Percentiles rank a stretch among this genome's conserved stretches.
Conservation (phyloP, 768 basidiomycete genomes). For the Lentinula sp. region DNA sequence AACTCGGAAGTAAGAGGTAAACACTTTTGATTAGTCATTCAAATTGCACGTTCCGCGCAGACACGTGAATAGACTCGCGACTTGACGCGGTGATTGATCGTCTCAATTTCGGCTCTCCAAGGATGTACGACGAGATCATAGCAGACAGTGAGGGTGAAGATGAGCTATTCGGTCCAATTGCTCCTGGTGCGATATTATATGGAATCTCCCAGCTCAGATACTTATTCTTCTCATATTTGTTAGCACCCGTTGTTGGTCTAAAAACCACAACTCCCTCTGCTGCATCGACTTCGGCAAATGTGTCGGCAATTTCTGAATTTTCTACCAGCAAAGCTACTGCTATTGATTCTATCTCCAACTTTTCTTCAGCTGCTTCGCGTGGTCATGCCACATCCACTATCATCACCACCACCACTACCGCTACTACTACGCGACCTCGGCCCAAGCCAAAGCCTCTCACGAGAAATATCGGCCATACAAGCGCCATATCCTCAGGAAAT, state of each 20-base stretch:
- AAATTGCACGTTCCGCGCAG: not conserved
- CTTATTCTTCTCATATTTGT: not conserved
- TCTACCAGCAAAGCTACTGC: not conserved
- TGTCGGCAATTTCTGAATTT: not conserved
- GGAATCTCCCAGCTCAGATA: not conserved
- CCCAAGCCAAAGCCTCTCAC: slow-evolving; percentile 1
- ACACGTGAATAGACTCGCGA: not conserved
- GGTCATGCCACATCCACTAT: not conserved
- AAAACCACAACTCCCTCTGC: not conserved
- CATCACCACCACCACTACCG: not conserved
- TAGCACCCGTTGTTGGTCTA: not conserved
- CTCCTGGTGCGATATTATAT: not conserved
- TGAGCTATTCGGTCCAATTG: not conserved
- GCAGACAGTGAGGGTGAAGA: slow-evolving; percentile 43
- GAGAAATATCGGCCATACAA: not conserved
- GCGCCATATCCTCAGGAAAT: not conserved
- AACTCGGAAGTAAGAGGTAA: too few relatives aligned
- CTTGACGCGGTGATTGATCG: not conserved
- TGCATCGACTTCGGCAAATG: slow-evolving; percentile 10
- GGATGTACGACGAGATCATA: slow-evolving; percentile 33
- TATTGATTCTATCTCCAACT: not conserved
- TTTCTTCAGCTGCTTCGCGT: not conserved
- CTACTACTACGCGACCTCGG: not conserved
- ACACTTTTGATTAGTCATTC: not conserved
- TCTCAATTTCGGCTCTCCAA: not conserved